These are phyloP conservation scores for Grosmannia penicillata DNA, from an alignment of 2,329 filamentous ascomycete species.

Conservation along the genomic window DNA sequence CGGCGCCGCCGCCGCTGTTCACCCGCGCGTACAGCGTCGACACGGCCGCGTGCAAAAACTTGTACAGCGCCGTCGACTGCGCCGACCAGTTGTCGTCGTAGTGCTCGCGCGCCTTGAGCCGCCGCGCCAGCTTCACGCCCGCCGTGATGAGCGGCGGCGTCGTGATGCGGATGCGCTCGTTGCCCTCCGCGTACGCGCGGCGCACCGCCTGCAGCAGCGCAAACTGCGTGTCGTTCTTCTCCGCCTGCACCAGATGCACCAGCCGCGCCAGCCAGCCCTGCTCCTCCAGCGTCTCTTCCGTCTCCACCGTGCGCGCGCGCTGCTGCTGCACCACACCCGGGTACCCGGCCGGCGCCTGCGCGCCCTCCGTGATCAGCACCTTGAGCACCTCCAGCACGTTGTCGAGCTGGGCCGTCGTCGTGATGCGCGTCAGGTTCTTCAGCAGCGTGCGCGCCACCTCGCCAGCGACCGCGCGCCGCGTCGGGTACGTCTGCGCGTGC, in stretches of 20 bases:
- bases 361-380: constrained; percentile 86
- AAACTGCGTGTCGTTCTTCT: constrained; percentile 88
- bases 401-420: constrained; percentile 65
- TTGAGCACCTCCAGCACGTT: constrained; percentile 78
- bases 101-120: constrained; percentile 83
- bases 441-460: constrained; percentile 76
- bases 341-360: constrained; percentile 71
- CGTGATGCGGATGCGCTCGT: constrained; percentile 90
- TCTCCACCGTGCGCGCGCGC: constrained; percentile 55
- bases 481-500: constrained; percentile 85
- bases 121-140: constrained; percentile 75
- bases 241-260: constrained; percentile 69
- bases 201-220: constrained; percentile 78
- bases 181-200: constrained; percentile 80
- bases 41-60: constrained; percentile 83
- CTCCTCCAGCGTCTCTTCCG: constrained; percentile 94
- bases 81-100: constrained; percentile 51
- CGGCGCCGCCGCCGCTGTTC: constrained; percentile 54
- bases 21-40: constrained; percentile 81
- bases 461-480: constrained; percentile 76
- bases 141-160: constrained; percentile 84
- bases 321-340: constrained; percentile 65
- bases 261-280: constrained; percentile 93
- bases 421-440: constrained; percentile 65
- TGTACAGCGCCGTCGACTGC: constrained; percentile 66